phyloP scores from a whole-genome alignment of 768 basidiomycete species.

The Phylloporus arenicola region DNA sequence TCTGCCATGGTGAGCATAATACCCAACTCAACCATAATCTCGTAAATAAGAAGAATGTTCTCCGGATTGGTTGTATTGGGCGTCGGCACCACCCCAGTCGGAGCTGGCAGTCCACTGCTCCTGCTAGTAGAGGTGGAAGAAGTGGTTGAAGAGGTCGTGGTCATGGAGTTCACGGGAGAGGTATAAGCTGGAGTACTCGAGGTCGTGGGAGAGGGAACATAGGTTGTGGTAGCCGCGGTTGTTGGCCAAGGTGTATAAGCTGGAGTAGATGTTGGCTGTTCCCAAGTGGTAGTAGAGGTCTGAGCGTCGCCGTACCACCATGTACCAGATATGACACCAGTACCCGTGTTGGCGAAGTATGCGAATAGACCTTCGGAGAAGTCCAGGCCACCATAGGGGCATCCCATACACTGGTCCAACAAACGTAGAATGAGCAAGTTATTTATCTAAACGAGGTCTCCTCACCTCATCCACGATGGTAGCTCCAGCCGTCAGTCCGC shows the following conservation, averaged over 20 bases:
- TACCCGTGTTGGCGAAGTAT: constrained; percentile 44
- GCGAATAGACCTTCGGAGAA: constrained; percentile 61
- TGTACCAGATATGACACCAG: constrained; percentile 54
- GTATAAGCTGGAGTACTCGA: constrained; percentile 18
- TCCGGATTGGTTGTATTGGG: constrained; percentile 29
- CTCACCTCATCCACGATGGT: constrained; percentile 58
- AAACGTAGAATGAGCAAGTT: neutral
- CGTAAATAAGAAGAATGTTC: constrained; percentile 32
- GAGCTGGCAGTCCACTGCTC: constrained; percentile 23
- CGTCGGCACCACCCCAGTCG: constrained; percentile 26
- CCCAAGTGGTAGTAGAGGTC: constrained; percentile 16
- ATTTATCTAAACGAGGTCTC: neutral
- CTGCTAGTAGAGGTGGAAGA: constrained; percentile 21
- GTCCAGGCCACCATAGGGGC: constrained; percentile 63
- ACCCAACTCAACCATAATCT: constrained; percentile 35
- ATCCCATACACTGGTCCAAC: constrained; percentile 53
- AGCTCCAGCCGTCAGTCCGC: constrained; percentile 55
- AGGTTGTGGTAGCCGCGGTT: constrained; percentile 12
- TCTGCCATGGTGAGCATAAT: constrained; percentile 5
- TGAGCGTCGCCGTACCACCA: constrained; percentile 53
- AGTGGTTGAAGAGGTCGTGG: constrained; percentile 11
- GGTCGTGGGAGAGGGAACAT: constrained; percentile 19
- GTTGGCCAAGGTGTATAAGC: constrained; percentile 15
- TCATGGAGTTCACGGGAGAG: constrained; percentile 19
- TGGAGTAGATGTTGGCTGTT: constrained; percentile 20